These are phyloP conservation scores for Podaxis mareebaensis DNA, from an alignment of 768 basidiomycete species.

Conservation along the genomic window DNA sequence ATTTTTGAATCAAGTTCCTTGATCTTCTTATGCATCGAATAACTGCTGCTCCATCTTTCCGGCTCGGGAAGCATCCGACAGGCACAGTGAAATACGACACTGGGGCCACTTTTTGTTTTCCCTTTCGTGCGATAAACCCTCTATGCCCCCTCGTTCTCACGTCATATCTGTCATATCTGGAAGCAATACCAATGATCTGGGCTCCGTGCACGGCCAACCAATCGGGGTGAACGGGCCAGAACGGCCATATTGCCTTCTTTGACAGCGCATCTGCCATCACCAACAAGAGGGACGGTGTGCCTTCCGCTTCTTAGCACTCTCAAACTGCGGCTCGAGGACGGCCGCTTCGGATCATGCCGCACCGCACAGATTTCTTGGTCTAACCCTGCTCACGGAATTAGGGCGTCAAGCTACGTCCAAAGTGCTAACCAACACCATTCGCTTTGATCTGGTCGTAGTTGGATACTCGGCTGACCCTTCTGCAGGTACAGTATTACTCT, in stretches of 20 bases:
- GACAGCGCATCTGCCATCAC: neutral
- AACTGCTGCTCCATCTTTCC: neutral
- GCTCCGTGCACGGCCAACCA: neutral
- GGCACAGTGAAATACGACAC: too few relatives aligned
- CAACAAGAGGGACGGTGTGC: neutral
- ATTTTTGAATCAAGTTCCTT: neutral
- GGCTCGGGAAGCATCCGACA: neutral
- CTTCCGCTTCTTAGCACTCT: neutral
- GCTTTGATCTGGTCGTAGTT: too few relatives aligned
- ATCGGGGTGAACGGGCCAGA: neutral
- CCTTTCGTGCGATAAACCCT: too few relatives aligned
- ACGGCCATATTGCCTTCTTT: neutral
- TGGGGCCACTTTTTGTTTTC: too few relatives aligned
- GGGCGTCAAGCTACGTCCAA: too few relatives aligned
- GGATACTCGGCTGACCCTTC: too few relatives aligned
- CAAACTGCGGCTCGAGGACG: neutral
- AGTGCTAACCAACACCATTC: too few relatives aligned
- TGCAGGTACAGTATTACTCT: too few relatives aligned
- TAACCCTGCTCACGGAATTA: too few relatives aligned
- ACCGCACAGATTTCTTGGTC: too few relatives aligned
- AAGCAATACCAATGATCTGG: neutral
- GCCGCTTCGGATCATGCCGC: too few relatives aligned
- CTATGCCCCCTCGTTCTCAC: neutral
- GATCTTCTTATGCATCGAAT: neutral
- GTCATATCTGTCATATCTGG: conserved; percentile 3